A percentile compares a stretch with the other conserved stretches of the same genome.
Conservation (phyloP, 768 basidiomycete species). For the Boletus coccyginus region DNA sequence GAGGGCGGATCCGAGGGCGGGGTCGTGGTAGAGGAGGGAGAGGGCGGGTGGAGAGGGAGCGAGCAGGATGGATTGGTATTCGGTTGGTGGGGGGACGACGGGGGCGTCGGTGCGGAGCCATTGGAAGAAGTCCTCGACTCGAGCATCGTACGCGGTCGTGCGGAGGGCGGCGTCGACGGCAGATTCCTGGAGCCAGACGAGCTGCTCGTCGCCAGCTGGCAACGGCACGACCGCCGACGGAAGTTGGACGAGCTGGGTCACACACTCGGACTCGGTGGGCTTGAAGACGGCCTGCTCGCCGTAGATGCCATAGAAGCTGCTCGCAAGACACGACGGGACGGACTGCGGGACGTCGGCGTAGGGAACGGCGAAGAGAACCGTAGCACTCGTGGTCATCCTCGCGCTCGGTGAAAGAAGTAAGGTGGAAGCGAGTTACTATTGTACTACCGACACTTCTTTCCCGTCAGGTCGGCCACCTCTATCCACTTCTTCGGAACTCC, state of each 20-base stretch:
- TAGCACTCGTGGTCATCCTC: slow-evolving; percentile 8
- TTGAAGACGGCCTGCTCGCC: slow-evolving; percentile 51
- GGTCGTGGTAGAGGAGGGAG: slow-evolving; percentile 43
- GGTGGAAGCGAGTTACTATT: neutral
- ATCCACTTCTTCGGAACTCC: slow-evolving; percentile 88
- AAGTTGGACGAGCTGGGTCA: slow-evolving; percentile 9
- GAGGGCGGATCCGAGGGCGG: slow-evolving; percentile 40
- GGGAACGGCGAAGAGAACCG: slow-evolving; percentile 21
- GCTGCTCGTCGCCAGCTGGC: slow-evolving; percentile 33
- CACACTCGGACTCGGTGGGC: slow-evolving; percentile 40
- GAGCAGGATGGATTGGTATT: slow-evolving; percentile 20
- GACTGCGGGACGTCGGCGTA: slow-evolving; percentile 16
- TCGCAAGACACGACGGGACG: slow-evolving; percentile 42
- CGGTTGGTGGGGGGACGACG: slow-evolving; percentile 7
- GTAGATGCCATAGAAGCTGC: slow-evolving; percentile 56
- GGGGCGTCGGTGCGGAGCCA: slow-evolving; percentile 22
- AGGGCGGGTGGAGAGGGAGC: slow-evolving; percentile 11
- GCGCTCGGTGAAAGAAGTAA: neutral
- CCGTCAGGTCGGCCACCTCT: slow-evolving; percentile 44
- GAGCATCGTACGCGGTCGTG: slow-evolving; percentile 29
- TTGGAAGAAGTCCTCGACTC: slow-evolving; percentile 38
- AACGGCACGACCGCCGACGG: slow-evolving; percentile 17
- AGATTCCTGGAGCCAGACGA: slow-evolving; percentile 62
- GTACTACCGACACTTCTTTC: slow-evolving; percentile 38
- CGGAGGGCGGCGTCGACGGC: slow-evolving; percentile 47